These are phyloP conservation scores for Rutstroemia sp. DNA, from an alignment of 2,329 filamentous ascomycete genomes.

Conservation along the genomic window DNA sequence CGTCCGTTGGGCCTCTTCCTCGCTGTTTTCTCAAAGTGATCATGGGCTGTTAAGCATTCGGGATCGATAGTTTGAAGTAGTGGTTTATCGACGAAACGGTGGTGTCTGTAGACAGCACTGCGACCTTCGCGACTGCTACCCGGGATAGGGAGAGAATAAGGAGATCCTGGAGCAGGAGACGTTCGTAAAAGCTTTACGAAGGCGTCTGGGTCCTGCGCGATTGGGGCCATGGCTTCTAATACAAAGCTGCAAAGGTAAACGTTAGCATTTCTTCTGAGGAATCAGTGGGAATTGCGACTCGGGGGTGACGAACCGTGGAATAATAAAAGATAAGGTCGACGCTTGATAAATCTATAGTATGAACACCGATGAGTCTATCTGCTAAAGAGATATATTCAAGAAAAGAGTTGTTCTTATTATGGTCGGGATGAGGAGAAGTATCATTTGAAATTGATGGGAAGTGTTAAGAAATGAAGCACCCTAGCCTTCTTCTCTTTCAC, in stretches of 20 bases:
- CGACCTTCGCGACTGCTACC: slow-evolving; percentile 67
- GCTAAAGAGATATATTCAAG: neutral
- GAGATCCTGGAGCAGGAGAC: slow-evolving; percentile 32
- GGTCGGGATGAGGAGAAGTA: neutral
- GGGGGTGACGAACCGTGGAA: neutral
- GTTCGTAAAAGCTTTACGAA: slow-evolving; percentile 17
- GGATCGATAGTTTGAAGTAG: slow-evolving; percentile 69
- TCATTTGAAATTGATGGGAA: neutral
- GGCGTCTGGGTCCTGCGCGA: slow-evolving; percentile 19
- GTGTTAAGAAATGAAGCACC: neutral
- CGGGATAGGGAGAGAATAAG: slow-evolving; percentile 72
- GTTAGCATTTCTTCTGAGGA: neutral
- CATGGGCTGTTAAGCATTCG: slow-evolving; percentile 63
- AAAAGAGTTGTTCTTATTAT: neutral
- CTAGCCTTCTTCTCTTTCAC: neutral
- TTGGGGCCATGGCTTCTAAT: slow-evolving; percentile 19
- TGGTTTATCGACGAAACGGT: slow-evolving; percentile 63
- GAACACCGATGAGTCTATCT: neutral
- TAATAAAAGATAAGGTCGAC: neutral
- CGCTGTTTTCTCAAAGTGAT: slow-evolving; percentile 67
- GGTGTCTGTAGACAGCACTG: slow-evolving; percentile 75
- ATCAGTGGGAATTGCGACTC: neutral
- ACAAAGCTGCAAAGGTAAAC: neutral
- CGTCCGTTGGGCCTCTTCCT: slow-evolving; percentile 56
- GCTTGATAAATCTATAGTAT: neutral